Evolutionary conservation across 805 yeast species (phyloP).

Genomic region (Metschnikowia sp.): DNA sequence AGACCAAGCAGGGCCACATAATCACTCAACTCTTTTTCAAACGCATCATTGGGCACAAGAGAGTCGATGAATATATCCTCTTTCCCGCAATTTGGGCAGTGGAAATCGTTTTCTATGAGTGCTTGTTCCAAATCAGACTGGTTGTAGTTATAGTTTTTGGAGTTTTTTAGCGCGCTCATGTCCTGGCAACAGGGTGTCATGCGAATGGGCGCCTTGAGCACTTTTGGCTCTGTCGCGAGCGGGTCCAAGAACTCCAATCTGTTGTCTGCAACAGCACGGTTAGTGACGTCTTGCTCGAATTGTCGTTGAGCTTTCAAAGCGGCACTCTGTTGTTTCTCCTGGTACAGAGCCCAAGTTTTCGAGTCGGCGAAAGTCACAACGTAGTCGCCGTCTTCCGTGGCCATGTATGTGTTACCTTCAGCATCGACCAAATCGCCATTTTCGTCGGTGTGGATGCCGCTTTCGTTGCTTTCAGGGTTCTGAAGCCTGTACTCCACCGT

Average conservation of each 20-base stretch:
- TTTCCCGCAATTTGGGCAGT: slow-evolving; percentile 81
- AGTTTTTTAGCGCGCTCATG: slow-evolving; percentile 52
- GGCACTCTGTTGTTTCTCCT: slow-evolving; percentile 58
- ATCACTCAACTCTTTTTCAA: slow-evolving; percentile 50
- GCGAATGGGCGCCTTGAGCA: slow-evolving; percentile 65
- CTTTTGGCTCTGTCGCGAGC: slow-evolving; percentile 35
- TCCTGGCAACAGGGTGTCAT: slow-evolving; percentile 77
- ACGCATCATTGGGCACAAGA: slow-evolving; percentile 57
- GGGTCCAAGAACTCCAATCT: slow-evolving; percentile 63
- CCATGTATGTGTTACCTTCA: slow-evolving; percentile 63
- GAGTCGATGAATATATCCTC: slow-evolving; percentile 76
- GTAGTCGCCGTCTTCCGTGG: slow-evolving; percentile 92
- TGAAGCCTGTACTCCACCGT: slow-evolving; percentile 52
- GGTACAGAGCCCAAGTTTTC: slow-evolving; percentile 85
- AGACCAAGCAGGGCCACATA: slow-evolving; percentile 44
- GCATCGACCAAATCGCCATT: slow-evolving; percentile 43
- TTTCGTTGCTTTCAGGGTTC: slow-evolving; percentile 22
- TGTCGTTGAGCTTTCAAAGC: slow-evolving; percentile 47
- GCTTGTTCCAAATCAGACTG: slow-evolving; percentile 38
- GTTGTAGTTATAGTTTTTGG: slow-evolving; percentile 41
- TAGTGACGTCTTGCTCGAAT: slow-evolving; percentile 43
- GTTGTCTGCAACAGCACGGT: slow-evolving; percentile 28
- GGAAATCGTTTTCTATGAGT: slow-evolving; percentile 78
- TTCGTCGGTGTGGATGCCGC: slow-evolving; percentile 35
- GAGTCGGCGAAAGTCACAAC: slow-evolving; percentile 95